phyloP scores from a whole-genome alignment of 2,329 filamentous ascomycete species.

The Stagonosporopsis chrysanthemi region DNA sequence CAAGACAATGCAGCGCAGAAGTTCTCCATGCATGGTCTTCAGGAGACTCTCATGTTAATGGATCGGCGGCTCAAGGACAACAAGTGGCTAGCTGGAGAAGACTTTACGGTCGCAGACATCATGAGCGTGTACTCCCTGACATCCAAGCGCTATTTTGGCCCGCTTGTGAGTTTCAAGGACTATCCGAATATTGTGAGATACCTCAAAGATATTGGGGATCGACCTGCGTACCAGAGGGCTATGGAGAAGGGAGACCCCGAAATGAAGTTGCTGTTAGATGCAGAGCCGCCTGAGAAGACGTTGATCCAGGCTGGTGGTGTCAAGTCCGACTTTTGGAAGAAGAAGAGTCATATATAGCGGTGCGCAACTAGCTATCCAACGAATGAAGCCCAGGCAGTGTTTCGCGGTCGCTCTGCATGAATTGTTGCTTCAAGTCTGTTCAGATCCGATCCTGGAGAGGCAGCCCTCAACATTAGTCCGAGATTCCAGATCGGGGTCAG shows the following conservation, averaged over 20 bases:
- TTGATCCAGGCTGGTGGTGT: conserved; percentile 26
- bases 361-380: neutral
- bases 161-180: conserved; percentile 21
- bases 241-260: conserved; percentile 63
- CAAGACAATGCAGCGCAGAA: conserved; percentile 30
- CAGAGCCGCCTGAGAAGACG: conserved; percentile 25
- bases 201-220: conserved; percentile 23
- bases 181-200: conserved; percentile 31
- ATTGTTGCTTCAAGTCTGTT: no score
- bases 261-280: conserved; percentile 43
- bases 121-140: conserved; percentile 69
- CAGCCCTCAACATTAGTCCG: no score
- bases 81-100: conserved; percentile 64
- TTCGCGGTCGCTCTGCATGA: no score
- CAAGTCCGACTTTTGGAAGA: conserved; percentile 26
- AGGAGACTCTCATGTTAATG: conserved; percentile 51
- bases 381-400: neutral
- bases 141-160: conserved; percentile 62
- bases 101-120: conserved; percentile 70
- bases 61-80: conserved; percentile 57
- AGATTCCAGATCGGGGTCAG: no score
- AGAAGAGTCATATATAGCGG: conserved; percentile 10
- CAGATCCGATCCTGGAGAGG: no score
- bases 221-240: conserved; percentile 42
- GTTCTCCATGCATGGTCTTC: conserved; percentile 36